Conservation (phyloP, 805 yeast genomes). For the Saccharomycopsis fermentans region DNA sequence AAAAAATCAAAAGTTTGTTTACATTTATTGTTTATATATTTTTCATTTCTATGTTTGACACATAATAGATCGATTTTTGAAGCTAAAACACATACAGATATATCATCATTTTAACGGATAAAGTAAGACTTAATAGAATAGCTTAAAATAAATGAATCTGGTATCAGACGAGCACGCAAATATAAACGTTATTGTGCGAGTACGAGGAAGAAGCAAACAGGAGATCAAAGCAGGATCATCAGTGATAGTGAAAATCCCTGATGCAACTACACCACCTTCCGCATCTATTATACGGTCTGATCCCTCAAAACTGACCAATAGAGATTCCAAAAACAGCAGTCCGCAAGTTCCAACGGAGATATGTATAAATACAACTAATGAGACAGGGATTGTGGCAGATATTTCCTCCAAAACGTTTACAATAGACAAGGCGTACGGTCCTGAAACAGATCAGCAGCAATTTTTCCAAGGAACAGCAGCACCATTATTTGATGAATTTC, state of each 20-base stretch:
- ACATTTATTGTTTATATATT: slow-evolving; percentile 2
- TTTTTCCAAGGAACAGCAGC: slow-evolving; percentile 60
- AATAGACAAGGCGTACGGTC: slow-evolving; percentile 76
- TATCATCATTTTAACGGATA: not conserved
- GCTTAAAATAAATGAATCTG: not conserved
- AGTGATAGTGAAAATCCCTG: slow-evolving; percentile 47
- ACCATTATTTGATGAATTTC: slow-evolving; percentile 54
- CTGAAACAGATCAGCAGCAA: slow-evolving; percentile 62
- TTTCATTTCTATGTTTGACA: not conserved
- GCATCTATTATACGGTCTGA: not conserved
- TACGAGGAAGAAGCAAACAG: slow-evolving; percentile 50
- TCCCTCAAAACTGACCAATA: not conserved
- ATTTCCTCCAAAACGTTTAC: slow-evolving; percentile 41
- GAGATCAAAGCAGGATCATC: slow-evolving; percentile 50
- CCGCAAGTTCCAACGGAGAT: slow-evolving; percentile 11
- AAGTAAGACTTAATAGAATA: not conserved
- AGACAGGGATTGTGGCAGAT: slow-evolving; percentile 15
- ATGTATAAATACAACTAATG: slow-evolving; percentile 13
- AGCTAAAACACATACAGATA: not conserved
- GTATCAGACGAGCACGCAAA: slow-evolving; percentile 30
- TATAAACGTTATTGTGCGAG: slow-evolving; percentile 54
- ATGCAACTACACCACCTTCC: slow-evolving; percentile 18
- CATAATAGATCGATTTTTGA: not conserved
- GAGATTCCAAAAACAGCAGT: not conserved
- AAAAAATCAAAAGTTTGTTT: not conserved